phyloP scores from a whole-genome alignment of 768 basidiomycete species.

The Pulveroboletus frians region DNA sequence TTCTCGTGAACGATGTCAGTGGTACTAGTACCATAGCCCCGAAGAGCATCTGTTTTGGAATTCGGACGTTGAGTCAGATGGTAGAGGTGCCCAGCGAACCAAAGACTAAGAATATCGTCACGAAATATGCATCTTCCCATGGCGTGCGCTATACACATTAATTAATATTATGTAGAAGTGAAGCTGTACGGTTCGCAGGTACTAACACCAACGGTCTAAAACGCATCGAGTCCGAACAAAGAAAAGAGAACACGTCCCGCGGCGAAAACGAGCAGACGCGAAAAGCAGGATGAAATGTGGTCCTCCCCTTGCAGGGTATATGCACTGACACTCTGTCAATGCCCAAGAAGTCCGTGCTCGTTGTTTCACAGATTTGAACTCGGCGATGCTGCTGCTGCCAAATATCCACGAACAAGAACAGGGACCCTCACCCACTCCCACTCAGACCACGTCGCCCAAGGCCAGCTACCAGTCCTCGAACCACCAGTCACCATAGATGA shows the following conservation, averaged over 20 bases:
- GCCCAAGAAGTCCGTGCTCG: not conserved
- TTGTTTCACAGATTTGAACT: not conserved
- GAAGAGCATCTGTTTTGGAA: too few species aligned
- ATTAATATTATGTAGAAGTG: not conserved
- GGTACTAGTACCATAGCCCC: too few species aligned
- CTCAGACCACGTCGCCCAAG: not conserved
- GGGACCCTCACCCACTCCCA: not conserved
- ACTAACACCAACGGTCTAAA: not conserved
- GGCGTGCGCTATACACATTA: not conserved
- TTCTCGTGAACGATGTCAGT: too few species aligned
- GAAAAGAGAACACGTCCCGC: not conserved
- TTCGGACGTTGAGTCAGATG: not conserved
- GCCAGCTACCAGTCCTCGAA: conserved; percentile 35
- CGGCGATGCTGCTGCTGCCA: too few species aligned
- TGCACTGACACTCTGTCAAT: not conserved
- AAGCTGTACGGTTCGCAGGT: not conserved
- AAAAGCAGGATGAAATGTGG: not conserved
- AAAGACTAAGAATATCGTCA: too few species aligned
- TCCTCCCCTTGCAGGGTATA: not conserved
- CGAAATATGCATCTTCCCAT: too few species aligned
- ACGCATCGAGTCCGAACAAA: conserved; percentile 1
- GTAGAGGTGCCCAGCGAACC: too few species aligned
- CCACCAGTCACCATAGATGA: conserved; percentile 57
- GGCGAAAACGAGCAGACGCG: conserved; percentile 1
- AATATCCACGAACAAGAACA: not conserved